Percentiles rank a stretch among this genome's conserved stretches.
Conservation (phyloP, 2,329 filamentous ascomycete genomes). For the Gnomoniopsis sp. region DNA sequence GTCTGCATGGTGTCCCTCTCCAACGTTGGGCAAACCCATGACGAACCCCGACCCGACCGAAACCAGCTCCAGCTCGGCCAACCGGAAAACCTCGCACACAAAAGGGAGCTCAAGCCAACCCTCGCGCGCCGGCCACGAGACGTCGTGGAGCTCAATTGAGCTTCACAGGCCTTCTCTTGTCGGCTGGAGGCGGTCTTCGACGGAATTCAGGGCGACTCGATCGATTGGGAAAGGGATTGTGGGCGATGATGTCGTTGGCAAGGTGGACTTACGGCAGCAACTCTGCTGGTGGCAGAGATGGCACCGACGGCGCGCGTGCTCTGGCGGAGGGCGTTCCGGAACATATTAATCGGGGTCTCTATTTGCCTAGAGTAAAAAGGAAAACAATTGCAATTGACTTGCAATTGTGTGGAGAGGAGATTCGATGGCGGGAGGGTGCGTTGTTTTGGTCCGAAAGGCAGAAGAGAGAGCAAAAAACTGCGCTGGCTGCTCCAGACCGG, state of each 20-base stretch:
- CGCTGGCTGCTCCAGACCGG: slow-evolving; percentile 2
- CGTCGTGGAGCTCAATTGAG: slow-evolving; percentile 34
- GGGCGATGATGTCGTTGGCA: slow-evolving; percentile 11
- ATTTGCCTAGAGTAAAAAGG: slow-evolving; percentile 46
- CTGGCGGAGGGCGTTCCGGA: slow-evolving; percentile 97
- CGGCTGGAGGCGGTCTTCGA: slow-evolving; percentile 39
- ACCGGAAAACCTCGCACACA: slow-evolving; percentile 21
- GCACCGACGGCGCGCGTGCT: slow-evolving; percentile 92
- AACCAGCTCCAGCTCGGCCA: slow-evolving; percentile 27
- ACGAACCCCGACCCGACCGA: slow-evolving; percentile 11
- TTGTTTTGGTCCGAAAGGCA: slow-evolving; percentile 18
- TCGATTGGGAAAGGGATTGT: slow-evolving; percentile 29
- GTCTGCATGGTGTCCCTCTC: slow-evolving; percentile 18
- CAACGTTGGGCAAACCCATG: background rate
- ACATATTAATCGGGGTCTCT: slow-evolving; percentile 68
- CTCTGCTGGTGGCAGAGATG: slow-evolving; percentile 87
- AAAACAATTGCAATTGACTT: slow-evolving; percentile 59
- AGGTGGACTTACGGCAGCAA: slow-evolving; percentile 82
- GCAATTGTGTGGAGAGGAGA: slow-evolving; percentile 63
- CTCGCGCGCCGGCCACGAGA: slow-evolving; percentile 26
- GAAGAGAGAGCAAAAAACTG: slow-evolving; percentile 20
- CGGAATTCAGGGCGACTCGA: slow-evolving; percentile 42
- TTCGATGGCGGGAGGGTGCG: slow-evolving; percentile 45
- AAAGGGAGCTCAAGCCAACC: slow-evolving; percentile 35
- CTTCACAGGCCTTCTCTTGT: slow-evolving; percentile 27